A percentile compares a stretch with the other conserved stretches of the same genome.
Evolutionary conservation across 768 basidiomycete genomes (phyloP).

Genomic region (Collybiopsis confluens): DNA sequence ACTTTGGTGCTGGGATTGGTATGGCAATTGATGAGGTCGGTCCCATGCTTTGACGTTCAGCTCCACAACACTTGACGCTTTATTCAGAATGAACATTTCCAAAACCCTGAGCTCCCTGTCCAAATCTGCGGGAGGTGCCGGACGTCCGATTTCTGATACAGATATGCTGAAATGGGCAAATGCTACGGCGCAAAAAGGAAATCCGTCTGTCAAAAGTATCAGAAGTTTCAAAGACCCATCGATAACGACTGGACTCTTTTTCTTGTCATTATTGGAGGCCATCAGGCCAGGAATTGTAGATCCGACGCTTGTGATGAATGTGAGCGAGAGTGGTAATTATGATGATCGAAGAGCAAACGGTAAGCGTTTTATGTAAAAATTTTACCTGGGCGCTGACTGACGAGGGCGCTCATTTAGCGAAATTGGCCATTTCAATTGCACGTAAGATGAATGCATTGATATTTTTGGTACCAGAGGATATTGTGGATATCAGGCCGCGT

Average conservation of each 20-base stretch:
- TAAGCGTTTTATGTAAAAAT: conserved; percentile 29
- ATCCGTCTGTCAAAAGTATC: conserved; percentile 57
- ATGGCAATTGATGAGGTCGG: conserved; percentile 95
- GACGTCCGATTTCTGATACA: conserved; percentile 82
- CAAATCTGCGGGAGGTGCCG: conserved; percentile 46
- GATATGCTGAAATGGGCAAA: conserved; percentile 98
- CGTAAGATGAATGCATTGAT: conserved; percentile 95
- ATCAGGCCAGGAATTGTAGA: conserved; percentile 95
- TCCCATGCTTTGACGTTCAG: conserved; percentile 4
- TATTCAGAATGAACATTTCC: conserved; percentile 75
- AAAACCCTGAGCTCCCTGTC: conserved; percentile 82
- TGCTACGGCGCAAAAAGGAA: conserved; percentile 72
- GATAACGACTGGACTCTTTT: conserved; percentile 85
- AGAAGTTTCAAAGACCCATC: conserved; percentile 93
- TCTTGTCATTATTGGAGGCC: conserved; percentile 88
- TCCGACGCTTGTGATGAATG: conserved; percentile 67
- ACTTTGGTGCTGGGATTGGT: conserved; percentile 94
- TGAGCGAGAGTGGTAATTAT: conserved; percentile 59
- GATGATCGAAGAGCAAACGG: conserved; percentile 93
- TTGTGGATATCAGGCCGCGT: conserved; percentile 89
- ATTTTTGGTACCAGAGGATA: conserved; percentile 95
- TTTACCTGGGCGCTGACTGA: background rate
- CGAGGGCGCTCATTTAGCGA: conserved; percentile 48
- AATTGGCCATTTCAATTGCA: conserved; percentile 97
- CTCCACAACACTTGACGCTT: background rate